Percentiles rank a stretch among this genome's conserved stretches.
Evolutionary conservation across 306 rosid species (phyloP).

Genomic region (Rosa chinensis): DNA sequence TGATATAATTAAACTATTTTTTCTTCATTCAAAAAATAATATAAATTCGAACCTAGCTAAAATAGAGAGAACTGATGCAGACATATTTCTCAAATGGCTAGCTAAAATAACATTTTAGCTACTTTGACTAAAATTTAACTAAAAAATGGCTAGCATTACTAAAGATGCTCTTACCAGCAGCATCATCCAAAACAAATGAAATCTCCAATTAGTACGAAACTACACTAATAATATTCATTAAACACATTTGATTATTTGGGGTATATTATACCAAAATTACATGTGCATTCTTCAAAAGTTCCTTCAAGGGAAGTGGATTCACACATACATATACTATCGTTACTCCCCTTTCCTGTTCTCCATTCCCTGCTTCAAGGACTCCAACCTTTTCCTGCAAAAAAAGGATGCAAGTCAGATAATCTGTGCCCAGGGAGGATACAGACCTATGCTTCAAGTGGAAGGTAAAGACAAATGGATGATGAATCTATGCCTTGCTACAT

Average conservation of each 20-base stretch:
- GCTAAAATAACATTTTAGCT: no score
- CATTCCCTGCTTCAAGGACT: conserved; percentile 73
- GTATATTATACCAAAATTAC: background rate
- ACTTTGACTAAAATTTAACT: no score
- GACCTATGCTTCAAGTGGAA: background rate
- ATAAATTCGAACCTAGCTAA: no score
- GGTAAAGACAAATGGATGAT: background rate
- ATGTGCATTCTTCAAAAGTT: background rate
- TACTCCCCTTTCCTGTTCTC: conserved; percentile 42
- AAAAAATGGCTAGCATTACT: no score
- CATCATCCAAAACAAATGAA: no score
- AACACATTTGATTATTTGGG: background rate
- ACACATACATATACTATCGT: background rate
- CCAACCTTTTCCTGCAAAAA: conserved; percentile 71
- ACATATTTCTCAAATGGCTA: no score
- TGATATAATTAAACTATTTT: no score
- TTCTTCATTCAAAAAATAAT: no score
- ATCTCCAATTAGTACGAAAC: no score
- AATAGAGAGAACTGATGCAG: no score
- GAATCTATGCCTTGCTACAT: background rate
- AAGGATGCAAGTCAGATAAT: conserved; percentile 2
- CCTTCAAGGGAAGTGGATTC: background rate
- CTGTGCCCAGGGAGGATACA: background rate
- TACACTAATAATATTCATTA: no score
- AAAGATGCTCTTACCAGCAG: no score